phyloP scores from a whole-genome alignment of 2,329 filamentous ascomycete species.

The Aspergillus sp. region DNA sequence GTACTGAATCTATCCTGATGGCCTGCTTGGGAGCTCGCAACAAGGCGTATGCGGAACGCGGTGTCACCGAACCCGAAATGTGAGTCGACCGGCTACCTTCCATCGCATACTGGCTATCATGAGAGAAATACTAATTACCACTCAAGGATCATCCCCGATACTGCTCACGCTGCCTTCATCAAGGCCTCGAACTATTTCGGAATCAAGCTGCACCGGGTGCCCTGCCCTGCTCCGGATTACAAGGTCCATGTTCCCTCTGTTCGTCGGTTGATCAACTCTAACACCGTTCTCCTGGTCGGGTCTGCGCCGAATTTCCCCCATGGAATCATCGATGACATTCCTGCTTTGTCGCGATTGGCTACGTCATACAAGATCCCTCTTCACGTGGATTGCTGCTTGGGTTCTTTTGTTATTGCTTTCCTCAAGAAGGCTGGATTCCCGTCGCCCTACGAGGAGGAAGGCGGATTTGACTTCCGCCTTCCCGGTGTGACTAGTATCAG shows the following conservation, averaged over 20 bases:
- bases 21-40: constrained; percentile 87
- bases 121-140: constrained; percentile 16
- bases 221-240: constrained; percentile 80
- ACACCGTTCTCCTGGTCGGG: constrained; percentile 90
- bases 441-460: constrained; percentile 60
- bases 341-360: constrained; percentile 78
- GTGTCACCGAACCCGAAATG: constrained; percentile 94
- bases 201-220: constrained; percentile 87
- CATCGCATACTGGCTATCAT: background rate
- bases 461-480: constrained; percentile 88
- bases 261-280: constrained; percentile 83
- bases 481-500: constrained; percentile 94
- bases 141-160: constrained; percentile 82
- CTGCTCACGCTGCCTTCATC: constrained; percentile 92
- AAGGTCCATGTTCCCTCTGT: constrained; percentile 79
- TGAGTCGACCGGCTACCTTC: constrained; percentile 43
- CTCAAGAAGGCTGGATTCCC: constrained; percentile 87
- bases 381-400: constrained; percentile 96
- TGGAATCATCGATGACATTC: constrained; percentile 95
- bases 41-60: constrained; percentile 80
- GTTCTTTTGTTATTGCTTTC: constrained; percentile 91
- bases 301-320: constrained; percentile 98
- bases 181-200: constrained; percentile 96
- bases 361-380: constrained; percentile 76
- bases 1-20: constrained; percentile 96